These are phyloP conservation scores for Pseudopithomyces chartarum DNA, from an alignment of 2,329 filamentous ascomycete species.

Conservation along the genomic window DNA sequence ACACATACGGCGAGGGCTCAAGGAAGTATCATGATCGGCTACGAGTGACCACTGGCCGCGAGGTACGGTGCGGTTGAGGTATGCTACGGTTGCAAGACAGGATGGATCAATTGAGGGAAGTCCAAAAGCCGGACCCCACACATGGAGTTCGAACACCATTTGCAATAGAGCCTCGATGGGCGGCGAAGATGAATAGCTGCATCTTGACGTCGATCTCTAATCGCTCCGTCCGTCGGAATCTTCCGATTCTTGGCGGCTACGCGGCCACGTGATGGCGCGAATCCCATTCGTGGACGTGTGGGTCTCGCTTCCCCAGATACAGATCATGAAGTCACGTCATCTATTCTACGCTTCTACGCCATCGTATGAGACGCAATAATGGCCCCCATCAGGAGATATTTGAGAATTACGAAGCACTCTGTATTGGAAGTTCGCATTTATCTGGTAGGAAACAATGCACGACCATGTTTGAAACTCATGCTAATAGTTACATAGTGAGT, in stretches of 20 bases:
- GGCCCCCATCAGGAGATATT: slow-evolving; percentile 86
- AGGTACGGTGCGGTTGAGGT: slow-evolving; percentile 68
- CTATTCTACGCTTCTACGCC: background rate
- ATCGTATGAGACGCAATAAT: slow-evolving; percentile 43
- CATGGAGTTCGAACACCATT: slow-evolving; percentile 75
- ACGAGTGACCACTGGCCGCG: slow-evolving; percentile 51
- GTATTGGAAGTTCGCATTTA: slow-evolving; percentile 98
- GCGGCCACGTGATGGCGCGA: slow-evolving; percentile 9
- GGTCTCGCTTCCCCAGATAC: background rate
- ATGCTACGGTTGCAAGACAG: slow-evolving; percentile 82
- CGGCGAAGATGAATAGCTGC: background rate
- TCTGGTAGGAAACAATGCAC: slow-evolving; percentile 49
- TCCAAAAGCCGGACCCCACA: slow-evolving; percentile 88
- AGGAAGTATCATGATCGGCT: slow-evolving; percentile 63
- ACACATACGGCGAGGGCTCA: slow-evolving; percentile 64
- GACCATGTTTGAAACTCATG: background rate
- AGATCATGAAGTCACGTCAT: background rate
- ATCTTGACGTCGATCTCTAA: background rate
- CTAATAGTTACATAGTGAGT: slow-evolving; percentile 2
- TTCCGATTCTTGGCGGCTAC: slow-evolving; percentile 1
- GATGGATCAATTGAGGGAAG: slow-evolving; percentile 90
- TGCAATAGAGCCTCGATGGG: background rate
- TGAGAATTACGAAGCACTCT: slow-evolving; percentile 90
- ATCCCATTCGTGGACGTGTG: too few relatives aligned
- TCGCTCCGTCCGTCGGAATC: background rate